A percentile compares a stretch with the other conserved stretches of the same genome.
These are phyloP conservation scores for Graphilbum sp. DNA, from an alignment of 2,329 filamentous ascomycete genomes.

Conservation along the genomic window DNA sequence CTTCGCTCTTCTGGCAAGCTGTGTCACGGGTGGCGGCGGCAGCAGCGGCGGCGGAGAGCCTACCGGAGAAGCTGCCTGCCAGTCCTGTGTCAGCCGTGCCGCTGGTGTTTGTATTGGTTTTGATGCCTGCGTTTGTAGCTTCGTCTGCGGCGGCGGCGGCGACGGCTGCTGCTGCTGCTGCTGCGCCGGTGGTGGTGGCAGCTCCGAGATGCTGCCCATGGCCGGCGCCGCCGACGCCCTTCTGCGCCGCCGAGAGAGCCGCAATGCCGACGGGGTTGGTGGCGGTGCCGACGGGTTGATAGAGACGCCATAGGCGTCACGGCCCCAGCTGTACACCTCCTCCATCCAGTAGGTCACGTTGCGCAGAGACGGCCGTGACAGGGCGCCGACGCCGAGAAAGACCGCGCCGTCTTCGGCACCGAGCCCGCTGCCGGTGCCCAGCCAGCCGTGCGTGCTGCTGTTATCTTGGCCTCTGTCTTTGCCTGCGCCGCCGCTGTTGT, in stretches of 20 bases:
- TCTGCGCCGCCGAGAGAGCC: slow-evolving; percentile 11
- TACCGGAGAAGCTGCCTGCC: background rate
- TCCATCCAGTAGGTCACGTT: slow-evolving; percentile 77
- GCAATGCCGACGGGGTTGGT: slow-evolving; percentile 25
- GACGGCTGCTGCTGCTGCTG: no score
- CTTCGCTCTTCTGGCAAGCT: slow-evolving; percentile 7
- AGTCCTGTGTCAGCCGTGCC: background rate
- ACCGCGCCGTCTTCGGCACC: slow-evolving; percentile 65
- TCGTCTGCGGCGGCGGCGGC: no score
- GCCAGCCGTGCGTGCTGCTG: slow-evolving; percentile 46
- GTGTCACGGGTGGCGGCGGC: slow-evolving; percentile 11
- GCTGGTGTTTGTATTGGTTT: no score
- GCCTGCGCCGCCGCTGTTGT: slow-evolving; percentile 7
- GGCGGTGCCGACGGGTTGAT: slow-evolving; percentile 60
- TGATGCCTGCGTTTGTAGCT: background rate
- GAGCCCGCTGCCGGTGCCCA: slow-evolving; percentile 54
- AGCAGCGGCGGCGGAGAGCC: slow-evolving; percentile 3
- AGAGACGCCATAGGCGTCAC: slow-evolving; percentile 68
- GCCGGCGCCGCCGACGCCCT: background rate
- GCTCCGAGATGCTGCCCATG: slow-evolving; percentile 7
- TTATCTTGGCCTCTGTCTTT: no score
- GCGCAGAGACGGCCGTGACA: slow-evolving; percentile 55
- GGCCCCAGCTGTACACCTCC: slow-evolving; percentile 69
- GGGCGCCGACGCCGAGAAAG: slow-evolving; percentile 63
- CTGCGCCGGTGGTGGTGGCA: no score